Evolutionary conservation across 169 alveolate species (phyloP).

Genomic region (Plasmodium inui): DNA sequence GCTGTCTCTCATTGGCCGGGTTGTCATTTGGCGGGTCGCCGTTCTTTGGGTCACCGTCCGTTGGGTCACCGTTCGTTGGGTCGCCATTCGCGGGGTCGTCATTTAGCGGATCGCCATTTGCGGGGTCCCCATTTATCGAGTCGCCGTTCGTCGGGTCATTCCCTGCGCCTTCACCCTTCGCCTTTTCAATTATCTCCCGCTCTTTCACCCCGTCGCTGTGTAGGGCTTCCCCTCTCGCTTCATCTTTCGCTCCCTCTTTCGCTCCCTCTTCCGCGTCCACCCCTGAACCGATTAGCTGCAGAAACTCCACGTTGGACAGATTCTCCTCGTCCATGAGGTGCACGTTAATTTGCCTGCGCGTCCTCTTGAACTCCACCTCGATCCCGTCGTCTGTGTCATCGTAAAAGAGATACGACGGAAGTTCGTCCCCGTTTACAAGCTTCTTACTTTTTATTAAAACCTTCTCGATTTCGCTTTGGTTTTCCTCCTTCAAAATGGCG

Average conservation of each 20-base stretch:
- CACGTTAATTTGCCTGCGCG: constrained; percentile 26
- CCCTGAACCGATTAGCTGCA: not conserved
- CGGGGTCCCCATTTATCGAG: not conserved
- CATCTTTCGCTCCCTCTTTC: not conserved
- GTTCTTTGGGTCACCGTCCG: too few relatives aligned
- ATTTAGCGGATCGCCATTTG: too few relatives aligned
- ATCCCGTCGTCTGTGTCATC: constrained; percentile 13
- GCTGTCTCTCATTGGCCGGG: too few relatives aligned
- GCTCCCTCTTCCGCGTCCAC: not conserved
- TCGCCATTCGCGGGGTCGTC: not conserved
- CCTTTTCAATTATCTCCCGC: not conserved
- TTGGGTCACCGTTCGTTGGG: too few relatives aligned
- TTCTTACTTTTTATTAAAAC: constrained; percentile 29
- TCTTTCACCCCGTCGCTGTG: not conserved
- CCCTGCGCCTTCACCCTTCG: not conserved
- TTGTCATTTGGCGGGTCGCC: not conserved
- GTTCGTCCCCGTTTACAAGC: constrained; percentile 21
- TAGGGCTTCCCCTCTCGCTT: not conserved
- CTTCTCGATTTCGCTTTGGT: constrained; percentile 32
- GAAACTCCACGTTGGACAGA: constrained; percentile 28
- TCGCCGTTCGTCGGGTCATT: not conserved
- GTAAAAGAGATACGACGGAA: constrained; percentile 26
- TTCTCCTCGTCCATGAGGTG: constrained; percentile 45
- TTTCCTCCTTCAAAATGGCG: constrained; percentile 20
- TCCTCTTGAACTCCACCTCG: constrained; percentile 34